Base-by-base conservation (phyloP, 139 green algal species). In the Closterium sp. region DNA sequence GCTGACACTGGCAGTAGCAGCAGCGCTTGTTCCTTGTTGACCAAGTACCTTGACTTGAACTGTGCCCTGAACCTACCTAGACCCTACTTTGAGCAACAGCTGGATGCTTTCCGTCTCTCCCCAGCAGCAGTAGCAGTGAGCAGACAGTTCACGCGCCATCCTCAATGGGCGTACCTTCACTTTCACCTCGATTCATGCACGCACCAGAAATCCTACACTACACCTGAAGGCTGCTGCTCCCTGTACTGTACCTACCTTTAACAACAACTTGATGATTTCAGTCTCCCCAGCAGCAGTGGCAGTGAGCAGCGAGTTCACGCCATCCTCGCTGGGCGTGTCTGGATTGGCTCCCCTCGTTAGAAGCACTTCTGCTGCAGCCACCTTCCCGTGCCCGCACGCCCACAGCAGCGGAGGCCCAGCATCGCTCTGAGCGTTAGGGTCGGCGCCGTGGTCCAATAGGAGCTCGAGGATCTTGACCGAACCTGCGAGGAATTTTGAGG, bases 331-430 rank as follows among this genome's bases (percentile, higher is more conserved):
- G 62, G 88, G 45, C 1, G 88, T 22, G 28, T 93, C 85, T 24
- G 70, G 70, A 22, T 92, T 70, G 29, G 91, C 91, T 19, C 91
- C 91, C 62, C 31, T 34, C 22, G 19, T 32, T 24, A 94, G 73
- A 27, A 94, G 91, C 45, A n/a, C 89, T 19, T 30, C 70, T 24
- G 32, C 88, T 11, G 79, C 88, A 38, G 70, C 91, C n/a, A 31
- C n/a, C 27, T 89, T 42, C 27, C 91, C 91, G 89, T 92, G 31
- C 0, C 89, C 91, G 29, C 88, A 92, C 32, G 91, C 91, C 91
- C 91, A 94, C 30, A 94, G 50, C 70, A 94, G 91, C 29, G 91
- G 91, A 31, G 88, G 88, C 45, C 91, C 91, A 9, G 91, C 91
- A 29, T 94, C 91, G 70, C 88, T 93, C 31, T 30, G 31, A 9